Evolutionary conservation across 495 filamentous ascomycete species (phyloP), one percentile per base, ranked within the genome.

Genomic region (Cudoniella acicularis): DNA sequence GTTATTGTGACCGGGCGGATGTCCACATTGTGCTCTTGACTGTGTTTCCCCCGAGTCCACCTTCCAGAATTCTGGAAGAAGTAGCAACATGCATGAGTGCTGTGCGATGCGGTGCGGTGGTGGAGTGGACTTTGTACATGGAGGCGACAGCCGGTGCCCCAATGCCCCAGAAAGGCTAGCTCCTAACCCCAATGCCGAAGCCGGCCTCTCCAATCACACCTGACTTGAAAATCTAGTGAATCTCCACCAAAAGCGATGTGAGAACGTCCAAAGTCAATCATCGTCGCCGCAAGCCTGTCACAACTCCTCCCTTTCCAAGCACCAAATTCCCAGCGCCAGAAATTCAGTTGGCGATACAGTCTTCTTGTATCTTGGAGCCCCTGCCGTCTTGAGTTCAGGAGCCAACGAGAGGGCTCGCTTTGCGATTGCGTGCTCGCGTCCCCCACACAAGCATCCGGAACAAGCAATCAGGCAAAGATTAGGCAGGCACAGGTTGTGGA

Each of bases 381-480:
- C 30, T 36, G 13, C 4, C 30, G n/a, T n/a, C 43, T 21, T 9
- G 43, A 8, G n/a, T 6, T 6, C n/a, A 9, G 43, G 4, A 21
- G 43, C 18, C 18, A 16, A 21, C 43, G 11, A n/a, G 43, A 6
- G 11, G 8, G 18, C 17, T n/a, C 18, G 13, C 43, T 21, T n/a
- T 16, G 13, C 13, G 11, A 46, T 46, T 16, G 11, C 43, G 43
- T 46, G 43, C 43, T 46, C 20, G 48, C 48, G 18, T 9, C 3
- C 20, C 48, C 22, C 20, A 50, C 48, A 9, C 3, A 23, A 20
- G 23, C 4, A 26, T 41, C 25, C 24, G n/a, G 36, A 59, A 48
- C 26, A 48, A 59, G 43, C 47, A 59, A 59, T 1, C 46, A 50
- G 16, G 48, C 48, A 50, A 13, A 25, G 22, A 21, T 13, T 10